Percentiles rank a stretch among this genome's conserved stretches.
Evolutionary conservation across 1,284 basidiomycete genomes (phyloP).

Genomic region (Sutorius eximius): DNA sequence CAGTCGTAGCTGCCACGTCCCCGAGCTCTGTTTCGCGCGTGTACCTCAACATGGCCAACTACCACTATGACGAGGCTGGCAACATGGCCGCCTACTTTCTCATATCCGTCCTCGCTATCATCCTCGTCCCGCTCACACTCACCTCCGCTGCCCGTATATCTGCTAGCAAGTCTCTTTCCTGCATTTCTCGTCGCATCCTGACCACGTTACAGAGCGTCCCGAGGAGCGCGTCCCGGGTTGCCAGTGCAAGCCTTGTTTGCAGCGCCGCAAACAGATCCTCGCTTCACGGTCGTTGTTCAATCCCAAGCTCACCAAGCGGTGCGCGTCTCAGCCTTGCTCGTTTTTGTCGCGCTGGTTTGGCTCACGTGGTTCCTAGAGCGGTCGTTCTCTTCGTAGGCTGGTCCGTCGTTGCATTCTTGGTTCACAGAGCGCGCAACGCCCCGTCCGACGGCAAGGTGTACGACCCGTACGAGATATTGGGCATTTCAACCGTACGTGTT

Average conservation of each 20-base stretch:
- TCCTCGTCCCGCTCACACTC: conserved; percentile 76
- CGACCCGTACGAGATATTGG: conserved; percentile 94
- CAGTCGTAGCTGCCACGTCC: conserved; percentile 2
- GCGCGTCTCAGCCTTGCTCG: conserved; percentile 6
- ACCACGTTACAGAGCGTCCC: conserved; percentile 29
- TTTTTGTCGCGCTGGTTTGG: not conserved
- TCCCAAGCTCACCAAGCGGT: conserved; percentile 49
- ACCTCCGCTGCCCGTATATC: conserved; percentile 43
- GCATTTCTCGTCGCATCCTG: not conserved
- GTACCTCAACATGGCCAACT: conserved; percentile 60
- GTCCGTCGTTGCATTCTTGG: conserved; percentile 69
- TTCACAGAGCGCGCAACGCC: conserved; percentile 63
- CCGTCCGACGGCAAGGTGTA: conserved; percentile 74
- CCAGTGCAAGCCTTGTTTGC: conserved; percentile 63
- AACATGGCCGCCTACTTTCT: conserved; percentile 89
- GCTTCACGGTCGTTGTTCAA: conserved; percentile 47
- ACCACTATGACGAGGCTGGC: conserved; percentile 87
- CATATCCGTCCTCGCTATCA: conserved; percentile 79
- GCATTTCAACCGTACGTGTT: conserved; percentile 61
- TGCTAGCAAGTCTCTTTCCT: conserved; percentile 34
- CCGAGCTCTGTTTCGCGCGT: too few species aligned
- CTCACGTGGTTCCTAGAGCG: conserved; percentile 39
- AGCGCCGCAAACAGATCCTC: conserved; percentile 52
- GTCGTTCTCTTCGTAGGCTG: conserved; percentile 72
- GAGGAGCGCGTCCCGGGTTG: conserved; percentile 48